phyloP scores from a whole-genome alignment of 768 basidiomycete genomes.

The Termitomyces heimii region DNA sequence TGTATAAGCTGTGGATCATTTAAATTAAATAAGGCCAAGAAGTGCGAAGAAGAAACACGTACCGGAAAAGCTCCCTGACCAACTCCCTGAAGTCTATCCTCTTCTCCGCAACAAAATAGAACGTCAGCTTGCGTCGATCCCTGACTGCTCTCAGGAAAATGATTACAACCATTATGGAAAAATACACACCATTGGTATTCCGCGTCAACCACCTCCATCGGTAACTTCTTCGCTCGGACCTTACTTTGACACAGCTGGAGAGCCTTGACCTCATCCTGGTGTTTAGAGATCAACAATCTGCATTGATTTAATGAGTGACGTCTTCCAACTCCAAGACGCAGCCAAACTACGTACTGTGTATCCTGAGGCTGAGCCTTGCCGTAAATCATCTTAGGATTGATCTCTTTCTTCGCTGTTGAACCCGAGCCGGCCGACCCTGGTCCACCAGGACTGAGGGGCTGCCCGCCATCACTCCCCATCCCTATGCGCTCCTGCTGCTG shows the following conservation, averaged over 20 bases:
- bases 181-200: conserved; percentile 91
- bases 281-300: conserved; percentile 75
- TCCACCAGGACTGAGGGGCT: conserved; percentile 26
- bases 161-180: not conserved
- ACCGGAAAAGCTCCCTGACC: conserved; percentile 92
- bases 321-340: not conserved
- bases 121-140: conserved; percentile 97
- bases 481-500: conserved; percentile 58
- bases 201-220: conserved; percentile 98
- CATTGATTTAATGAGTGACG: not conserved
- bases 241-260: conserved; percentile 88
- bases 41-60: conserved; percentile 14
- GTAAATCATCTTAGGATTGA: conserved; percentile 96
- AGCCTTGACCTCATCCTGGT: conserved; percentile 89
- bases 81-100: conserved; percentile 95
- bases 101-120: conserved; percentile 96
- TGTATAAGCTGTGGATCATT: conserved; percentile 62
- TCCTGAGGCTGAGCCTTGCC: conserved; percentile 81
- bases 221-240: conserved; percentile 88
- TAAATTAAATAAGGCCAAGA: not conserved
- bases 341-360: conserved; percentile 46
- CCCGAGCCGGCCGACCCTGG: conserved; percentile 7
- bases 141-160: conserved; percentile 28
- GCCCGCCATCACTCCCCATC: conserved; percentile 24
- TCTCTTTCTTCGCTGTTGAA: conserved; percentile 66